Evolutionary conservation across 192 early-diverging fungal species (phyloP), one percentile per base, ranked within the genome.

Genomic region (Helicostylum pulchrum): DNA sequence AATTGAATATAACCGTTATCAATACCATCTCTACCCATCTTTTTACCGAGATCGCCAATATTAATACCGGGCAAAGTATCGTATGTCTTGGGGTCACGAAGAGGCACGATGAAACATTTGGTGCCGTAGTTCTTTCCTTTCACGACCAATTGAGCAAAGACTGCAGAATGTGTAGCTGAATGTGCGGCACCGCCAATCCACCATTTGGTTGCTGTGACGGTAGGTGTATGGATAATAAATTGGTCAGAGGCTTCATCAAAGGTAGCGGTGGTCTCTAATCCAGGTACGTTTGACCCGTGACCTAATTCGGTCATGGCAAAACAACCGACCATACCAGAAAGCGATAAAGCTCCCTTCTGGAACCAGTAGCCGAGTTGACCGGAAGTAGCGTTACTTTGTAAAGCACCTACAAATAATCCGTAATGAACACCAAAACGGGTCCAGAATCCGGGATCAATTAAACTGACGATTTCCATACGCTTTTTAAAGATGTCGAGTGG

Each of bases 171-270:
- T 1, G 91, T 93, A 42, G 92, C 92, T 9, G 89, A 88, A 66
- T 93, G 91, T n/a, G 92, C 94, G 8, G 94, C 94, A 53, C 92
- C 92, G 67, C 94, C 94, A 73, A 96, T 96, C 94, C 94, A 96
- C 94, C 94, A 96, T 19, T 96, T 94, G 47, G 93, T 96, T 31
- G 90, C 87, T 9, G 86, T 87, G 17, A 91, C 64, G 7, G 85
- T 84, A 10, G 89, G 89, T 46, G 89, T 88, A 62, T 91, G 89
- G 57, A 96, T 90, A 52, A 92, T 71, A 68, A 94, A 96, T 72
- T 96, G 91, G 65, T 94, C 88, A 0, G 92, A 79, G 14, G 80
- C 74, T 61, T 85, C 84, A 71, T 94, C 92, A 69, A 88, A 90
- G 4, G 94, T 96, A 12, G 94, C 94, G 8, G 90, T 96, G 34